Evolutionary conservation across 139 green algal genomes (phyloP), one percentile per base, ranked within the genome.

Genomic region (Tetradesmus obliquus): DNA sequence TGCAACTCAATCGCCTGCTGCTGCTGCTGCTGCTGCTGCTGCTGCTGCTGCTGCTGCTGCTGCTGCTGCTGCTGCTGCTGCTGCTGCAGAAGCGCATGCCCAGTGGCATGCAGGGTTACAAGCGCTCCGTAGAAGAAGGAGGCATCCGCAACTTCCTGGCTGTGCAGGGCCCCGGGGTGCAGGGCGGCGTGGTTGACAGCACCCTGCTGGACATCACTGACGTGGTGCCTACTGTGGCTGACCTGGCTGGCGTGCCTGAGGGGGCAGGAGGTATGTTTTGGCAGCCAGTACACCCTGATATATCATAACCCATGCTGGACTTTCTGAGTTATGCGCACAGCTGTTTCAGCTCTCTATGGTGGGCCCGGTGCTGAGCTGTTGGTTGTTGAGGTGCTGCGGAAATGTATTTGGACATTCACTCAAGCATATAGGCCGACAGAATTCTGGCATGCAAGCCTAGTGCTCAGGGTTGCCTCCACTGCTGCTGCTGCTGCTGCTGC

Each of bases 131-230:
- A 8, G 13, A 55, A 9, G 88, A 91, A 54, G 88, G 88, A 2
- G 88, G 88, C 88, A 81, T 88, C n/a, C 88, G 88, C 79, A 87
- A 88, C 45, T 87, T 55, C 19, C 88, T 91, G 12, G 45, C 45
- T 8, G 79, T 87, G n/a, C 5, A 80, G n/a, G 88, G 88, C 20
- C 88, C 88, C 12, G 88, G 88, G 7, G 58, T 91, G 22, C 79
- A 79, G 55, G 79, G 54, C 2, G 88, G 88, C 17, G 58, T 62
- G 22, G n/a, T 87, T 4, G 88, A 91, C 79, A 83, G 57, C 88
- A 87, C 79, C 9, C 80, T 91, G 19, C n/a, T 87, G 20, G n/a
- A 80, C 45, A 58, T 91, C 57, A 91, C 62, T 1, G 88, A 91
- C 57, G n/a, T 91, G 10, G 2, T 91, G 54, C 80, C 88, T 45